phyloP scores from a whole-genome alignment of 352 stramenopile genomes.

The Pythium inflatum region DNA sequence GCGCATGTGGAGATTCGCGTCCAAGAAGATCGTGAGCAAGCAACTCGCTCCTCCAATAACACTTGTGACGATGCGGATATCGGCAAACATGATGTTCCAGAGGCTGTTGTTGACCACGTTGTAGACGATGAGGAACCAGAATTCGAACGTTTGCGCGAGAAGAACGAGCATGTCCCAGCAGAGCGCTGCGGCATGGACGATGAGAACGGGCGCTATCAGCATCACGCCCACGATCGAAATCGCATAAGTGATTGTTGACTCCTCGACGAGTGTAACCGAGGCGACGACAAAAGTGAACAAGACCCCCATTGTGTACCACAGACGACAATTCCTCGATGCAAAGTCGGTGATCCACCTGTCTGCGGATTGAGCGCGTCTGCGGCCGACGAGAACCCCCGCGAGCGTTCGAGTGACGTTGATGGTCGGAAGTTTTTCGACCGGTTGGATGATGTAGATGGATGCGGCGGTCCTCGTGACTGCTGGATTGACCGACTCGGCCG shows the following conservation, averaged over 20 bases:
- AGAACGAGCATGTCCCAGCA: conserved; percentile 22
- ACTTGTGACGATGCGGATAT: conserved; percentile 13
- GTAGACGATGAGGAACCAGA: conserved; percentile 26
- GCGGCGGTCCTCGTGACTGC: background rate
- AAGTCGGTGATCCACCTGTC: background rate
- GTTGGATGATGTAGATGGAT: conserved; percentile 29
- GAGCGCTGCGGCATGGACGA: conserved; percentile 5
- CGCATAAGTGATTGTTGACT: background rate
- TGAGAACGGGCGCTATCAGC: background rate
- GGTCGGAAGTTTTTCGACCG: conserved; percentile 9
- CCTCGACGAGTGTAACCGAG: background rate
- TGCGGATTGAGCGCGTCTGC: background rate
- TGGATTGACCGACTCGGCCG: background rate
- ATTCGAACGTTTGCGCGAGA: conserved; percentile 16
- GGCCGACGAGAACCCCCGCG: conserved; percentile 8
- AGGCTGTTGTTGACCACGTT: conserved; percentile 9
- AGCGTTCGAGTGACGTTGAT: conserved; percentile 22
- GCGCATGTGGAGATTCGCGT: conserved; percentile 26
- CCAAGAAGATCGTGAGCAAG: conserved; percentile 19
- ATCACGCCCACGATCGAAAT: background rate
- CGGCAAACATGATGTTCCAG: conserved; percentile 3
- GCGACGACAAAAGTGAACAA: conserved; percentile 7
- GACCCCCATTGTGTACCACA: conserved; percentile 11
- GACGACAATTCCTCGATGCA: background rate
- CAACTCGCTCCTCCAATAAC: background rate